phyloP scores from a whole-genome alignment of 1,139 yeast genomes.

The Protomyces arabidopsidicola region DNA sequence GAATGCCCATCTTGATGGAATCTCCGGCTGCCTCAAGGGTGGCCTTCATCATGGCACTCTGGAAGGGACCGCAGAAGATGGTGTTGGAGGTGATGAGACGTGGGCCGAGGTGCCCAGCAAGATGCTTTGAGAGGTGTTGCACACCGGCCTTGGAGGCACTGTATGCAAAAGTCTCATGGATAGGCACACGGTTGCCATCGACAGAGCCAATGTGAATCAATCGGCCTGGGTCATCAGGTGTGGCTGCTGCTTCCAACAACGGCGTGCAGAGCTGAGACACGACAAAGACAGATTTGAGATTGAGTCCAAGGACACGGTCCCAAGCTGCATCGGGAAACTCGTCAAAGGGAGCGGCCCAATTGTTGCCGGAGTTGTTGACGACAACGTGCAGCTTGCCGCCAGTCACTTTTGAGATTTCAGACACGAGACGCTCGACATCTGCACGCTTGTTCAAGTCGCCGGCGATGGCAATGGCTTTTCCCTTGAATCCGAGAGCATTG shows the following conservation, averaged over 20 bases:
- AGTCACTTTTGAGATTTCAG: conserved; percentile 46
- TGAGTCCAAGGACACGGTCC: conserved; percentile 54
- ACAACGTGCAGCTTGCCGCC: conserved; percentile 51
- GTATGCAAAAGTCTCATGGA: conserved; percentile 49
- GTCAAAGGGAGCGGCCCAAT: conserved; percentile 69
- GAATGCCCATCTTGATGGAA: conserved; percentile 46
- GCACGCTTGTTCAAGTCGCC: conserved; percentile 56
- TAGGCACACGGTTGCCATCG: conserved; percentile 38
- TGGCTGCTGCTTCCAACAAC: conserved; percentile 53
- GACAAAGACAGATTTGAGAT: conserved; percentile 66
- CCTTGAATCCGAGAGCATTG: conserved; percentile 46
- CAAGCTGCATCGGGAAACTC: conserved; percentile 60
- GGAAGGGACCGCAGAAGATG: conserved; percentile 76
- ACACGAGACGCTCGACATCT: conserved; percentile 50
- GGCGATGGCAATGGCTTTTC: conserved; percentile 53
- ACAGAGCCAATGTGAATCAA: conserved; percentile 65
- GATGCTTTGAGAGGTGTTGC: conserved; percentile 60
- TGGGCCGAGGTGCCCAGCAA: conserved; percentile 71
- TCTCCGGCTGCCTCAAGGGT: conserved; percentile 53
- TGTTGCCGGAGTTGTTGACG: conserved; percentile 75
- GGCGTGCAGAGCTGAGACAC: conserved; percentile 62
- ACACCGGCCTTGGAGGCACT: conserved; percentile 75
- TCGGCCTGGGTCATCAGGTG: conserved; percentile 59
- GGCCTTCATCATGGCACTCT: conserved; percentile 69
- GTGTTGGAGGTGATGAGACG: conserved; percentile 61